Percentiles rank a stretch among this genome's conserved stretches.
Evolutionary conservation across 1,284 basidiomycete species (phyloP).

Genomic region (Apiotrichum gracile): DNA sequence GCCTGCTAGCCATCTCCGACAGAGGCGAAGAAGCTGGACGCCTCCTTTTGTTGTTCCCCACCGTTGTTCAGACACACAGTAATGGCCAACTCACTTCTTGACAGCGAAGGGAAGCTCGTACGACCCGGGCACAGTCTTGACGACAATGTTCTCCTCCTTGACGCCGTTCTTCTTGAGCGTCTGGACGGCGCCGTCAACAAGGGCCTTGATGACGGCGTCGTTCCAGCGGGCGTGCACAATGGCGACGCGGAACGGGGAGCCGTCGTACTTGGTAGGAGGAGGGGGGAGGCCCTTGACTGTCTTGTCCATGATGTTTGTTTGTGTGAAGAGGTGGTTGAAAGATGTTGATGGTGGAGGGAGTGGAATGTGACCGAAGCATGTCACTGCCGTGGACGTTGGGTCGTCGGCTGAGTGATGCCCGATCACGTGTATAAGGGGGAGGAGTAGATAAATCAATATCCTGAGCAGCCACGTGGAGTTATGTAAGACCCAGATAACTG

Average conservation of each 20-base stretch:
- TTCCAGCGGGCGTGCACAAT: slow-evolving; percentile 96
- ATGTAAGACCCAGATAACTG: too few species aligned
- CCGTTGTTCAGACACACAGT: too few species aligned
- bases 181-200: slow-evolving; percentile 67
- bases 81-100: slow-evolving; percentile 54
- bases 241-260: slow-evolving; percentile 70
- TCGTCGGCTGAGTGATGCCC: neutral
- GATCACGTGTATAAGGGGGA: neutral
- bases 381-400: too few species aligned
- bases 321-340: neutral
- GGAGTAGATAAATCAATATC: neutral
- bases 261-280: slow-evolving; percentile 62
- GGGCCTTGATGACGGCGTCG: slow-evolving; percentile 71
- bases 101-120: slow-evolving; percentile 87
- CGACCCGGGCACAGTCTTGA: slow-evolving; percentile 88
- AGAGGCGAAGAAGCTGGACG: too few species aligned
- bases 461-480: too few species aligned
- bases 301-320: slow-evolving; percentile 41
- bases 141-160: slow-evolving; percentile 78
- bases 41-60: too few species aligned
- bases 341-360: neutral
- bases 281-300: slow-evolving; percentile 69
- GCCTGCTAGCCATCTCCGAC: too few species aligned
- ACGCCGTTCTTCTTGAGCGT: slow-evolving; percentile 81
- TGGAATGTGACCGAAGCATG: neutral